phyloP scores from a whole-genome alignment of 163 green algal species.

The Prototheca wickerhamii region DNA sequence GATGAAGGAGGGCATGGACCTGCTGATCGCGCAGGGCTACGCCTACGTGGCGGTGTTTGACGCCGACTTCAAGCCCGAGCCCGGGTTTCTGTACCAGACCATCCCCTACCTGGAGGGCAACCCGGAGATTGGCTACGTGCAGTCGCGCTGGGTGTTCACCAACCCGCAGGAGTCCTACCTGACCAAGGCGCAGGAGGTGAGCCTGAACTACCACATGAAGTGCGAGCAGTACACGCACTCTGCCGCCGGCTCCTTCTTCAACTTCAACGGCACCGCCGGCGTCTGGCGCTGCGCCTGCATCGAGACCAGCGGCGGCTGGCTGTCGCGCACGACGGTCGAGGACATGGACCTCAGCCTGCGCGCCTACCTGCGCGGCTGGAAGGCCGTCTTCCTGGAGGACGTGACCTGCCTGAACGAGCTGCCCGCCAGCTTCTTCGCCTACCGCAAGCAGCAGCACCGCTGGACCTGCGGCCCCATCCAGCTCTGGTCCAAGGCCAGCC shows the following conservation, averaged over 20 bases:
- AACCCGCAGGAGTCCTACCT: conserved; percentile 75
- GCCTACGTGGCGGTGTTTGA: conserved; percentile 87
- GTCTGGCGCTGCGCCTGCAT: conserved; percentile 71
- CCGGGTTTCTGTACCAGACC: conserved; percentile 68
- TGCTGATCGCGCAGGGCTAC: conserved; percentile 36
- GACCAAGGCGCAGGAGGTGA: conserved; percentile 79
- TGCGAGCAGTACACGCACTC: conserved; percentile 81
- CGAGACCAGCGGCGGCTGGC: conserved; percentile 73
- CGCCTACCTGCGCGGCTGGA: conserved; percentile 75
- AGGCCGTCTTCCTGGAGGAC: conserved; percentile 64
- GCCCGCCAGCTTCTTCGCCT: conserved; percentile 64
- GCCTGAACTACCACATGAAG: conserved; percentile 77
- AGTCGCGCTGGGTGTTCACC: conserved; percentile 76
- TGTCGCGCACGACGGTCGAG: conserved; percentile 78
- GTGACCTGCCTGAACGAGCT: conserved; percentile 66
- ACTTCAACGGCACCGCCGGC: conserved; percentile 90
- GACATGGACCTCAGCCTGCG: conserved; percentile 87
- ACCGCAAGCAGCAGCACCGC: conserved; percentile 72
- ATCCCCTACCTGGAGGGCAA: conserved; percentile 80
- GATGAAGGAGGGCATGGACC: conserved; percentile 68
- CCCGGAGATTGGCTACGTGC: conserved; percentile 66
- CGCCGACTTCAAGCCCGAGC: conserved; percentile 83
- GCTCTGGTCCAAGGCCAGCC: conserved; percentile 48
- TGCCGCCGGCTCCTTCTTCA: conserved; percentile 78
- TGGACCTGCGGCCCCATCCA: conserved; percentile 73